Conservation (phyloP, 148 eudicot genomes). For the Rhododendron molle region DNA sequence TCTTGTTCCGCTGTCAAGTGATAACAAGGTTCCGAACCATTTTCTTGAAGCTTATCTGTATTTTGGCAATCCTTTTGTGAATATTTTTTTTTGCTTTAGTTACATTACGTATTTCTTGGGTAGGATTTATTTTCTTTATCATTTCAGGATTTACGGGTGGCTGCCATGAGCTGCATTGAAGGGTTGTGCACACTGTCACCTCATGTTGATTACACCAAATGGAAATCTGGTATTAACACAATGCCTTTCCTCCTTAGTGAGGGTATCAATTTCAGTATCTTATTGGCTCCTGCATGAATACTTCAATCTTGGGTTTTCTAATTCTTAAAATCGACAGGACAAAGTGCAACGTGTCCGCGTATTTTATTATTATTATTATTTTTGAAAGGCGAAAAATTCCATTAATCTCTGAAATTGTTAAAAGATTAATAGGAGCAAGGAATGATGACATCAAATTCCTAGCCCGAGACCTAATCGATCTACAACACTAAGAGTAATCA, state of each 20-base stretch:
- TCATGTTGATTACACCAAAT: slow-evolving; percentile 33
- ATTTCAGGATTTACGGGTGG: slow-evolving; percentile 46
- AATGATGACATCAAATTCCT: no score
- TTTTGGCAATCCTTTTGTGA: not conserved
- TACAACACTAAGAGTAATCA: no score
- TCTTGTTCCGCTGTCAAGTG: slow-evolving; percentile 74
- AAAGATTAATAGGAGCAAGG: no score
- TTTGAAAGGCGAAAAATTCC: no score
- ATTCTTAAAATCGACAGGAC: slow-evolving; percentile 33
- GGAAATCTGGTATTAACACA: slow-evolving; percentile 42
- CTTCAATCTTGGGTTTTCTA: not conserved
- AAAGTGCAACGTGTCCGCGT: slow-evolving; percentile 34
- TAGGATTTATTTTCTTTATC: slow-evolving; percentile 1
- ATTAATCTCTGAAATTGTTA: no score
- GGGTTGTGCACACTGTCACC: slow-evolving; percentile 51
- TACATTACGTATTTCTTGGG: not conserved
- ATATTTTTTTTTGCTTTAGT: not conserved
- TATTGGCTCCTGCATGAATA: slow-evolving; percentile 1
- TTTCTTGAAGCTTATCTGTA: not conserved
- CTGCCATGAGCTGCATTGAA: slow-evolving; percentile 84
- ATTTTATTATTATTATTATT: no score
- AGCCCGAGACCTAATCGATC: no score
- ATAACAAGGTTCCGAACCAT: slow-evolving; percentile 41
- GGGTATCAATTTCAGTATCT: not conserved
- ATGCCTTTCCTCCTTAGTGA: not conserved